Evolutionary conservation across 495 filamentous ascomycete species (phyloP).

Genomic region (Penicillium paradoxum): DNA sequence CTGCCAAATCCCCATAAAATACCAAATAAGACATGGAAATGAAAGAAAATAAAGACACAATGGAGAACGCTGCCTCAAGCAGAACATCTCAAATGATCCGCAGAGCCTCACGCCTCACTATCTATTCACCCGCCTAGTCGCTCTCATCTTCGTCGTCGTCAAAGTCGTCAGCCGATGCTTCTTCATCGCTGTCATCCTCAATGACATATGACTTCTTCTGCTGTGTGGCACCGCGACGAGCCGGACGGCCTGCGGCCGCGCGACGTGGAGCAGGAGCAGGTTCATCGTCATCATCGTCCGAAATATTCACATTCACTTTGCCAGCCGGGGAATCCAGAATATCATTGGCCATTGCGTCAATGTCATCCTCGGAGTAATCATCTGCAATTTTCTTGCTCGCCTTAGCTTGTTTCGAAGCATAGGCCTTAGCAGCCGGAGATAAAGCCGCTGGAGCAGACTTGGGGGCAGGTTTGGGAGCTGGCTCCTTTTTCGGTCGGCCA

Average conservation of each 20-base stretch:
- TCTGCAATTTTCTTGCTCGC: slow-evolving; percentile 37
- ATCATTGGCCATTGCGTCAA: slow-evolving; percentile 53
- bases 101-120: neutral
- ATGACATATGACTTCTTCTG: slow-evolving; percentile 53
- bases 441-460: slow-evolving; percentile 47
- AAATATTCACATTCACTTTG: slow-evolving; percentile 27
- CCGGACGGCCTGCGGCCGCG: slow-evolving; percentile 41
- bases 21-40: slow-evolving; percentile 7
- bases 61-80: slow-evolving; percentile 7
- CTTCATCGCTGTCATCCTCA: slow-evolving; percentile 49
- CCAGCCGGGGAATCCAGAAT: slow-evolving; percentile 48
- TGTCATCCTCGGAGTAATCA: slow-evolving; percentile 44
- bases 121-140: slow-evolving; percentile 24
- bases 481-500: slow-evolving; percentile 45
- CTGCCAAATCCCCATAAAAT: slow-evolving; percentile 17
- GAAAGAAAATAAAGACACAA: slow-evolving; percentile 7
- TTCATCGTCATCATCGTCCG: slow-evolving; percentile 32
- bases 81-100: neutral
- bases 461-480: slow-evolving; percentile 29
- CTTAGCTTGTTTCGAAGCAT: slow-evolving; percentile 68
- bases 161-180: slow-evolving; percentile 38
- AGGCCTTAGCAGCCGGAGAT: slow-evolving; percentile 77
- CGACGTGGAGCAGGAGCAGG: slow-evolving; percentile 33
- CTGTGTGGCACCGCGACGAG: slow-evolving; percentile 48
- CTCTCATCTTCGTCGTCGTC: slow-evolving; percentile 30